Conservation (phyloP, 805 yeast genomes). For the Zygotorulaspora sp. region DNA sequence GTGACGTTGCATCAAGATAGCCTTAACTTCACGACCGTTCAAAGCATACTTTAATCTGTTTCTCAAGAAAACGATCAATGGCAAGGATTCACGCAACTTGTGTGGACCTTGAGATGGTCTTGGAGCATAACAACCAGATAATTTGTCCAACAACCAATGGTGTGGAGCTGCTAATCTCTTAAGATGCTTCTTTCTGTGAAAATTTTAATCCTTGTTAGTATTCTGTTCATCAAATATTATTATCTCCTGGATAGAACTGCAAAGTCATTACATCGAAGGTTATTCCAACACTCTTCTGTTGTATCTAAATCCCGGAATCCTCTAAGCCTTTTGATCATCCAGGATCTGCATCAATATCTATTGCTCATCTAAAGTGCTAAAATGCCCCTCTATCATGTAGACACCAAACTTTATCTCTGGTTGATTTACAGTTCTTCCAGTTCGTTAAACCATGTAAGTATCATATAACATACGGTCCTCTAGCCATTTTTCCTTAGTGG, state of each 20-base stretch:
- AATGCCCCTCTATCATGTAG: too few species aligned
- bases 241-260: not conserved
- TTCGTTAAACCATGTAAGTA: not conserved
- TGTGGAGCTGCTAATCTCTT: slow-evolving; percentile 99
- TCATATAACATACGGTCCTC: slow-evolving; percentile 65
- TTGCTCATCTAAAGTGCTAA: too few species aligned
- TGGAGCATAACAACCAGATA: slow-evolving; percentile 99
- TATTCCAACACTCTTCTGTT: too few species aligned
- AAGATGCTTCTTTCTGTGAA: slow-evolving; percentile 88
- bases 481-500: slow-evolving; percentile 51
- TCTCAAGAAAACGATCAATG: slow-evolving; percentile 93
- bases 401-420: too few species aligned
- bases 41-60: slow-evolving; percentile 98
- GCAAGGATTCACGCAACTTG: slow-evolving; percentile 96
- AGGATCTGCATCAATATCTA: too few species aligned
- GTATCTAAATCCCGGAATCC: too few species aligned
- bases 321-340: too few species aligned
- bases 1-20: slow-evolving; percentile 96
- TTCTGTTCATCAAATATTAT: not conserved
- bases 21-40: slow-evolving; percentile 98
- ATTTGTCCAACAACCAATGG: slow-evolving; percentile 99
- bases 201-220: slow-evolving; percentile 3
- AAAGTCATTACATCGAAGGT: too few species aligned
- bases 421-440: too few species aligned
- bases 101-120: slow-evolving; percentile 99